Evolutionary conservation across 2,329 filamentous ascomycete genomes (phyloP), one percentile per base, ranked within the genome.

Genomic region (Ophiobolus disseminans): DNA sequence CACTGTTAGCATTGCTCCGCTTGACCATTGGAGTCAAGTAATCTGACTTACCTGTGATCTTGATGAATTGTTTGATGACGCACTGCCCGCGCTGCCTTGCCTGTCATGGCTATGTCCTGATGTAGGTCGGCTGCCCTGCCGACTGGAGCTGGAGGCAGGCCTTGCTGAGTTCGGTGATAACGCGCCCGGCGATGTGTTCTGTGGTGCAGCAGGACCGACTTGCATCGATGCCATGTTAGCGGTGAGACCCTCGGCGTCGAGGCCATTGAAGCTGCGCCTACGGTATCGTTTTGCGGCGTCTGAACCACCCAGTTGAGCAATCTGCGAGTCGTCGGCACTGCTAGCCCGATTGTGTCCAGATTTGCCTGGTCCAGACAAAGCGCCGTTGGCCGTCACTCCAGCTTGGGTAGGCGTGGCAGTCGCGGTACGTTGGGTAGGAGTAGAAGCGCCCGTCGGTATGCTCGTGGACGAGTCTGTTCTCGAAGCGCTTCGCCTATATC

Each of bases 261-360:
- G 75, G 47, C 85, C 87, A 58, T 90, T 90, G 76, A 95, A 83
- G 74, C 91, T 97, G 58, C 91, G 86, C 67, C 91, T 85, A 62
- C 91, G 83, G 73, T 91, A 88, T 66, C 90, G 83, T 73, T 88
- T 91, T 8, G 86, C 83, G 26, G 88, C 81, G 21, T 93, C 90
- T 14, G 83, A 73, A n/a, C 76, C 70, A 20, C 78, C 71, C 45
- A 80, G 78, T 48, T 79, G 84, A 62, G 80, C 78, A 50, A 90
- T 66, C 46, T 86, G 82, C 68, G 86, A 84, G 61, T 94, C 90
- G 71, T 95, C 90, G 38, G 82, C 81, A 60, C 85, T 87, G 10
- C 71, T 84, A 72, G 69, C 82, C 74, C 77, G 82, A 76, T 63
- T 80, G 79, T 71, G 86, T 70, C 69, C 81, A 63, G 68, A 75